Evolutionary conservation across 1,139 yeast species (phyloP).

Genomic region (Blastobotrys malaysiensis): DNA sequence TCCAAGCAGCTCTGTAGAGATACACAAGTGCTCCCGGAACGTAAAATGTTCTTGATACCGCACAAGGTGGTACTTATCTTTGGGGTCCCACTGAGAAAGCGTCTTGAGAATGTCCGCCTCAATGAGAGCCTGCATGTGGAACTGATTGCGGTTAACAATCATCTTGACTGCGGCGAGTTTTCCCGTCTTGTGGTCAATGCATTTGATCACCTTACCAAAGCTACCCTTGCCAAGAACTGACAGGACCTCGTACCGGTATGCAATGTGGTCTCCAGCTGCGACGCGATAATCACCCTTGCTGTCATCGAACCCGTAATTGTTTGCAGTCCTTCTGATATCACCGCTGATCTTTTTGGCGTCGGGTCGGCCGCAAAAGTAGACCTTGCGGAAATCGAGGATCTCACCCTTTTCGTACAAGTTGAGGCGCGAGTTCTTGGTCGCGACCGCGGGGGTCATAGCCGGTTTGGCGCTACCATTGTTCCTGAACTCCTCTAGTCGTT

Average conservation of each 20-base stretch:
- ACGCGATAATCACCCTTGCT: slow-evolving; percentile 56
- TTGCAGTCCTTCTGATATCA: slow-evolving; percentile 37
- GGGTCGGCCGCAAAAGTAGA: slow-evolving; percentile 40
- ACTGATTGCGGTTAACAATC: slow-evolving; percentile 65
- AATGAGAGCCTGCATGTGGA: slow-evolving; percentile 73
- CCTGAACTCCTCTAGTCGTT: slow-evolving; percentile 11
- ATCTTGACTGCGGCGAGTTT: slow-evolving; percentile 66
- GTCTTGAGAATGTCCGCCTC: slow-evolving; percentile 66
- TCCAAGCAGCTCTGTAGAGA: slow-evolving; percentile 67
- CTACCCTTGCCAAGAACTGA: slow-evolving; percentile 69
- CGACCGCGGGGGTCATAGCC: slow-evolving; percentile 27
- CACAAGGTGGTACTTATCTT: slow-evolving; percentile 43
- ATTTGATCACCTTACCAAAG: slow-evolving; percentile 73
- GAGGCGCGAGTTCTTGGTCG: slow-evolving; percentile 18
- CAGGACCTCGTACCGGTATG: slow-evolving; percentile 63
- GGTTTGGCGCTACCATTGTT: slow-evolving; percentile 9
- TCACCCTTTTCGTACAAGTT: slow-evolving; percentile 51
- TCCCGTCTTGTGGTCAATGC: slow-evolving; percentile 60
- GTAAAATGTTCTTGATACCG: slow-evolving; percentile 65
- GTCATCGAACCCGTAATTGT: slow-evolving; percentile 74
- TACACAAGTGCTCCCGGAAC: slow-evolving; percentile 80
- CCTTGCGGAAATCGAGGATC: slow-evolving; percentile 37
- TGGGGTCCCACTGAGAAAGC: slow-evolving; percentile 41
- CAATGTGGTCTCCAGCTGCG: slow-evolving; percentile 62
- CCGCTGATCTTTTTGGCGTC: slow-evolving; percentile 32